These are phyloP conservation scores for Acacia acuminata DNA, from an alignment of 306 rosid genomes.

Conservation along the genomic window DNA sequence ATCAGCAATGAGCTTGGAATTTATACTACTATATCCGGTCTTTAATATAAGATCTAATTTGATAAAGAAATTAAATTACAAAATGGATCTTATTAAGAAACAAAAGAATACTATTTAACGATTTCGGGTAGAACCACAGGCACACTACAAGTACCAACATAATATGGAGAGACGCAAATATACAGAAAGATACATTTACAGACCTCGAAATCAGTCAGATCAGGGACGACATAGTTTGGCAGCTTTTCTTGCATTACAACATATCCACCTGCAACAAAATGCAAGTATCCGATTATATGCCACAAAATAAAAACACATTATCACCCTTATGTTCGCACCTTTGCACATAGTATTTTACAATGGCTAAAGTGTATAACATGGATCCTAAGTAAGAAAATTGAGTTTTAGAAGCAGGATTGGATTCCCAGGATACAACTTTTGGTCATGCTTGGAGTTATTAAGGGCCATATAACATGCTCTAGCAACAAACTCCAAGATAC, in stretches of 20 bases:
- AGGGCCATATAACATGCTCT: background rate
- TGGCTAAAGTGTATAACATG: too few species aligned
- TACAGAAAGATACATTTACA: background rate
- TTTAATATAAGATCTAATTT: too few species aligned
- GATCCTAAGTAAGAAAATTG: background rate
- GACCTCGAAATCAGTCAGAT: slow-evolving; percentile 9
- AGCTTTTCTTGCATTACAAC: slow-evolving; percentile 27
- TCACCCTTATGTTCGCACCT: background rate
- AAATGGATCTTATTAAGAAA: too few species aligned
- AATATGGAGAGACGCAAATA: background rate
- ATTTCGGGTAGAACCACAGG: background rate
- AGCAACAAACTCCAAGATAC: background rate
- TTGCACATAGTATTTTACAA: background rate
- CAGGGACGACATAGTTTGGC: slow-evolving; percentile 32
- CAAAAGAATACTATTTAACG: background rate
- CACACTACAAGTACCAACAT: background rate
- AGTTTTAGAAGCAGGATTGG: background rate
- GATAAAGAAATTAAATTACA: too few species aligned
- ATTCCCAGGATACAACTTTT: background rate
- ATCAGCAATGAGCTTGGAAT: background rate
- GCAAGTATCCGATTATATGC: background rate
- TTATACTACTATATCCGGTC: background rate
- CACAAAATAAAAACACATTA: background rate
- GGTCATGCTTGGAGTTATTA: background rate
- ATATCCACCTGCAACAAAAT: slow-evolving; percentile 31